Evolutionary conservation across 1,139 yeast species (phyloP).

Genomic region (Pichia sp.): DNA sequence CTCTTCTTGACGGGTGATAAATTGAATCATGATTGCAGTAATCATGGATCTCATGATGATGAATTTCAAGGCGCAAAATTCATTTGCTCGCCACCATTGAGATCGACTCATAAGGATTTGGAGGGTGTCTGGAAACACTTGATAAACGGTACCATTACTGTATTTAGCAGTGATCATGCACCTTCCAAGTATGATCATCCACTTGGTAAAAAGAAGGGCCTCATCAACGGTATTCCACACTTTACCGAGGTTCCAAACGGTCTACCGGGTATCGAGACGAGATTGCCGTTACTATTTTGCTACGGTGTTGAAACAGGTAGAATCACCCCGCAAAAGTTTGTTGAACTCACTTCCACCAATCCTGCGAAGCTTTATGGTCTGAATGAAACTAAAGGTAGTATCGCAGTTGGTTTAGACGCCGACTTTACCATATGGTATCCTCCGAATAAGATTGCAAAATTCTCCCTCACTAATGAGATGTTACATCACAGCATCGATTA

Average conservation of each 20-base stretch:
- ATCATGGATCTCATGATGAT: slow-evolving; percentile 17
- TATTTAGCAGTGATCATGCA: slow-evolving; percentile 41
- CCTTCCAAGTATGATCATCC: slow-evolving; percentile 36
- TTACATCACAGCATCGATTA: slow-evolving; percentile 39
- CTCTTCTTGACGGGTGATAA: slow-evolving; percentile 29
- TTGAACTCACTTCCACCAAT: slow-evolving; percentile 16
- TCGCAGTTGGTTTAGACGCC: slow-evolving; percentile 72
- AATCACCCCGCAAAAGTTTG: slow-evolving; percentile 36
- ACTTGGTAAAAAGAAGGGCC: slow-evolving; percentile 34
- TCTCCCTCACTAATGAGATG: slow-evolving; percentile 29
- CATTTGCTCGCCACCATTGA: slow-evolving; percentile 42
- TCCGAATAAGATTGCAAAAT: slow-evolving; percentile 30
- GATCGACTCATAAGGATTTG: slow-evolving; percentile 32
- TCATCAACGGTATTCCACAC: slow-evolving; percentile 23
- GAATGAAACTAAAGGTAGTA: slow-evolving; percentile 58
- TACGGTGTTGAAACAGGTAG: slow-evolving; percentile 36
- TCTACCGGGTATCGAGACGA: slow-evolving; percentile 40
- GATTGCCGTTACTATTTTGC: slow-evolving; percentile 36
- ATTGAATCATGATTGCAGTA: slow-evolving; percentile 25
- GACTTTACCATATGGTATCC: slow-evolving; percentile 78
- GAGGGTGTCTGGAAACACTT: slow-evolving; percentile 39
- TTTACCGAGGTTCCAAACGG: slow-evolving; percentile 39
- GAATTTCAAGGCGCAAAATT: slow-evolving; percentile 39
- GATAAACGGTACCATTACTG: slow-evolving; percentile 40
- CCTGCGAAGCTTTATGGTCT: slow-evolving; percentile 71